Base-by-base conservation (phyloP, 2,329 filamentous ascomycete genomes). In the Apiospora hydei region DNA sequence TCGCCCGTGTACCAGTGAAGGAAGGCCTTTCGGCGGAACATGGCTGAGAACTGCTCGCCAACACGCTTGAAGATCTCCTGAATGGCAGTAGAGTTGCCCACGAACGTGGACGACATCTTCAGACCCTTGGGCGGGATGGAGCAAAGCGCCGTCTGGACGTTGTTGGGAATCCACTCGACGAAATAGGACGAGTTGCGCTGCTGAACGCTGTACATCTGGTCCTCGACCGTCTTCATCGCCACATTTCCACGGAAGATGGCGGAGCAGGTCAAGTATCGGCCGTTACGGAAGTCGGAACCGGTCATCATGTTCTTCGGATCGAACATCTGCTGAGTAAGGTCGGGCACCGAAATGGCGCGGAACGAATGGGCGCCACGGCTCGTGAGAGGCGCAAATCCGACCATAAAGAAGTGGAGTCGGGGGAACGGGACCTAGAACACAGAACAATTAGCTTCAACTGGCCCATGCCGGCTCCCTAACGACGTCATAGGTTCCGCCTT, bases 231-330 rank as follows among this genome's bases (percentile, higher is more conserved):
- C 92, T 98, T 98, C 96, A 98, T 98, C 84, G 95, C 96, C 83
- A 98, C 94, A 90, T 98, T 97, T 83, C 96, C 96, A 86, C 96
- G 96, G 94, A 98, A 99, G 87, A 98, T 98, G 84, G 96, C 95
- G 85, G 93, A 98, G 93, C 96, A 99, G 79, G 96, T 98, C 82
- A 98, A 92, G 90, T 98, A 99, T 82, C 96, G 96, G 85, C 96
- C 96, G 86, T 98, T 98, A 82, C 96, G 94, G 95, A 98, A 98
- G 89, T 99, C 96, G 76, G 95, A 97, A 77, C 96, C 96, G 87
- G 96, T 96, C 96, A 98, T 98, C 95, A 98, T 99, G 92, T 99
- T 99, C 94, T 98, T 98, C 82, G 96, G 96, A 89, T 99, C 96
- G 89, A 97, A 98, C 94, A 99, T 98, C 87, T 99, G 96, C 90